phyloP scores from a whole-genome alignment of 1,284 basidiomycete species.

The Cutaneotrichosporon arboriforme region DNA sequence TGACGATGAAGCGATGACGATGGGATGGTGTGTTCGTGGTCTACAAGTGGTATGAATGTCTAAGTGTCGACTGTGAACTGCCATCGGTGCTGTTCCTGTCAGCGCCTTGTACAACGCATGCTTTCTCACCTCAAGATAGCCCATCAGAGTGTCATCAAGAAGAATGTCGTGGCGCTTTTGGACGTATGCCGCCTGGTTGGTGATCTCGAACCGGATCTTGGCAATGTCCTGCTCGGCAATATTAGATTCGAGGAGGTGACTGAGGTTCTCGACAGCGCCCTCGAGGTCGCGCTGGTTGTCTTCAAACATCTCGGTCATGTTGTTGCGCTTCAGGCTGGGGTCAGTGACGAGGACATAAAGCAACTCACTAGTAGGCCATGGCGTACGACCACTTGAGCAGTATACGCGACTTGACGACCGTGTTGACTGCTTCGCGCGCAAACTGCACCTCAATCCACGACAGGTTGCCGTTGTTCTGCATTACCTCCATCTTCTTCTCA shows the following conservation, averaged over 20 bases:
- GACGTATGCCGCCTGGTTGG: constrained; percentile 94
- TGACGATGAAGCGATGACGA: too few relatives aligned
- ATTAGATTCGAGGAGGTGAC: constrained; percentile 83
- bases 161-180: constrained; percentile 93
- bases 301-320: constrained; percentile 93
- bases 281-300: constrained; percentile 97
- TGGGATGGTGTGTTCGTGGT: too few relatives aligned
- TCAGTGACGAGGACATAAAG: not conserved
- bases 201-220: constrained; percentile 79
- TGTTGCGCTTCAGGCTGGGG: constrained; percentile 60
- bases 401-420: constrained; percentile 81
- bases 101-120: too few relatives aligned
- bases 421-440: constrained; percentile 94
- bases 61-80: not conserved
- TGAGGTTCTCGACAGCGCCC: constrained; percentile 88
- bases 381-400: constrained; percentile 99
- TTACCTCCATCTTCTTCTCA: constrained; percentile 99
- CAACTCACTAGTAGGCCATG: constrained; percentile 87
- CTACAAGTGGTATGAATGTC: not conserved
- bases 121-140: constrained; percentile 62
- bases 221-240: constrained; percentile 77
- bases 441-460: constrained; percentile 99
- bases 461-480: constrained; percentile 84
- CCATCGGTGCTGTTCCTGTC: not conserved
- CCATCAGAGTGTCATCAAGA: constrained; percentile 85